Conservation (phyloP, 495 filamentous ascomycete species). For the Tuber melanosporum region DNA sequence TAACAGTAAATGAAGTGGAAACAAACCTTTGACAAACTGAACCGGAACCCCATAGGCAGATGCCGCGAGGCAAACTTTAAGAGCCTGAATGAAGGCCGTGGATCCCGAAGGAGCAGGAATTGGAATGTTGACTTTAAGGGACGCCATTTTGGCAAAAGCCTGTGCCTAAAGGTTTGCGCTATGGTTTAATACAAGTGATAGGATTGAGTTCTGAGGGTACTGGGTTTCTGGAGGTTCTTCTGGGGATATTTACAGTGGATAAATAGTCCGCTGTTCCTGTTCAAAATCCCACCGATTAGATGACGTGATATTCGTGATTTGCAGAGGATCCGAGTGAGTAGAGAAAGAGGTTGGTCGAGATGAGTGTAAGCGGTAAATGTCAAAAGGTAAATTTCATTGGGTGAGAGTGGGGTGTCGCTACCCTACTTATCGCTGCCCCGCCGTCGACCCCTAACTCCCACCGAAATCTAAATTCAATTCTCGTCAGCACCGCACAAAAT, state of each 20-base stretch:
- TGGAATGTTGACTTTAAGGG: slow-evolving; percentile 41
- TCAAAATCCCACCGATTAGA: neutral
- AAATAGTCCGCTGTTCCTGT: neutral
- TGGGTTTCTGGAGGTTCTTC: neutral
- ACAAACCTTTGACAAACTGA: slow-evolving; percentile 39
- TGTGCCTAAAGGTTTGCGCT: neutral
- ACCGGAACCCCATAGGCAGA: slow-evolving; percentile 34
- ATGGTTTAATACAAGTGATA: neutral
- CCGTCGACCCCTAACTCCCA: slow-evolving; percentile 13
- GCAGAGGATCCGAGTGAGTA: neutral
- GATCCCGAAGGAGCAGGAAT: slow-evolving; percentile 33
- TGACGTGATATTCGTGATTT: neutral
- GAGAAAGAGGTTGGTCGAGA: neutral
- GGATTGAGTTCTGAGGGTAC: neutral
- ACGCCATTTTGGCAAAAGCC: slow-evolving; percentile 23
- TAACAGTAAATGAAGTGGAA: neutral
- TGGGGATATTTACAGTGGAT: neutral
- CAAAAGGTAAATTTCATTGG: slow-evolving; percentile 5
- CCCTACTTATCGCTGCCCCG: slow-evolving; percentile 13
- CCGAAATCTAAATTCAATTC: slow-evolving; percentile 8
- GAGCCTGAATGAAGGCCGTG: slow-evolving; percentile 32
- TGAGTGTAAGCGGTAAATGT: neutral
- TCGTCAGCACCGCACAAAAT: slow-evolving; percentile 8
- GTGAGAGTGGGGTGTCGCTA: slow-evolving; percentile 23
- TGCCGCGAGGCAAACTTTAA: slow-evolving; percentile 41